Conservation (phyloP, 106 monocot species). For the Dendrobium huoshanense region DNA sequence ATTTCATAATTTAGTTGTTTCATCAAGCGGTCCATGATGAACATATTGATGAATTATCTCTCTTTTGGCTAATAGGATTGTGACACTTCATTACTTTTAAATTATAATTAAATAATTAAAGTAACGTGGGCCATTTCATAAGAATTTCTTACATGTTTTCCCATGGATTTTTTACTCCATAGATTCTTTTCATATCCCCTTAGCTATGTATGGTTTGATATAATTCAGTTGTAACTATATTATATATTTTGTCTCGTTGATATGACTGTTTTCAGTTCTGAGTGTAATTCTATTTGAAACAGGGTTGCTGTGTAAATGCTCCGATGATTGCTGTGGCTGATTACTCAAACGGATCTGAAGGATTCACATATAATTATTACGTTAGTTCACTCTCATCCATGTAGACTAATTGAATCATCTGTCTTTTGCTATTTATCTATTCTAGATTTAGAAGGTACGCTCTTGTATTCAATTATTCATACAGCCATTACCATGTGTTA, state of each 20-base stretch:
- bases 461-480: neutral
- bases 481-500: neutral
- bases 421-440: neutral
- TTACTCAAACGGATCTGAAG: conserved; percentile 88
- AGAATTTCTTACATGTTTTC: too few relatives aligned
- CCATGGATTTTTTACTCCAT: too few relatives aligned
- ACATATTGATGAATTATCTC: too few relatives aligned
- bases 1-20: too few relatives aligned
- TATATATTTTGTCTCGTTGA: neutral
- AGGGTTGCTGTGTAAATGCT: conserved; percentile 99
- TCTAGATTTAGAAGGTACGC: neutral
- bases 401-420: conserved; percentile 7
- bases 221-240: neutral
- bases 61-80: too few relatives aligned
- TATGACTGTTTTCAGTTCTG: neutral
- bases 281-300: neutral
- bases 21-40: too few relatives aligned
- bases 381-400: conserved; percentile 36
- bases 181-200: neutral
- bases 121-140: too few relatives aligned
- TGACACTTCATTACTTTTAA: too few relatives aligned
- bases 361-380: conserved; percentile 92
- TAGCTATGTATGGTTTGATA: neutral
- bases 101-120: too few relatives aligned
- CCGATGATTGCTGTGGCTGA: conserved; percentile 96